Conservation (phyloP, 2,329 filamentous ascomycete species). For the Microascus cirrosus region DNA sequence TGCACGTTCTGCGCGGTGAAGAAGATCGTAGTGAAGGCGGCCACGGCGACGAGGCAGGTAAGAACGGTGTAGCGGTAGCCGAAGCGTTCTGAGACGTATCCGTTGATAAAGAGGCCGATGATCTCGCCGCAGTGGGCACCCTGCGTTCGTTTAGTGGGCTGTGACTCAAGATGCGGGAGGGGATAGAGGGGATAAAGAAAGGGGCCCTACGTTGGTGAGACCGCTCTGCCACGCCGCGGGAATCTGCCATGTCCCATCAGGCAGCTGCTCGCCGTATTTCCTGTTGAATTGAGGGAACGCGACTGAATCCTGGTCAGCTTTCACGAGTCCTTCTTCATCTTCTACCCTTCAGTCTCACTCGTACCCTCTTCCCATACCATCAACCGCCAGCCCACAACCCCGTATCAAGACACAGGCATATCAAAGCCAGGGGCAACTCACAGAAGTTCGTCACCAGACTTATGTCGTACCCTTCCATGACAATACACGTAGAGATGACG, state of each 20-base stretch:
- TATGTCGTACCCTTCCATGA: constrained; percentile 31
- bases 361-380: not conserved
- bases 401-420: not conserved
- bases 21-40: constrained; percentile 30
- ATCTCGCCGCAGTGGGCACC: constrained; percentile 52
- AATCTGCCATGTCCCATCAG: constrained; percentile 21
- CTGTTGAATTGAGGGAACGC: constrained; percentile 14
- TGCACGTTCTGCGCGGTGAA: constrained; percentile 29
- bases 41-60: constrained; percentile 23
- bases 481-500: constrained; percentile 21
- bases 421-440: constrained; percentile 38
- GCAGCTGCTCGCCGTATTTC: constrained; percentile 13
- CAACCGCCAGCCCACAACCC: not conserved
- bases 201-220: not conserved
- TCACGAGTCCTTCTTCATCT: not conserved
- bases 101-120: constrained; percentile 45
- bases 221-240: constrained; percentile 38
- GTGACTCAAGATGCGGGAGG: constrained; percentile 22
- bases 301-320: not conserved
- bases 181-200: constrained; percentile 13
- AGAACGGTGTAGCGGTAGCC: constrained; percentile 33
- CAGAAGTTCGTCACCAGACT: constrained; percentile 24
- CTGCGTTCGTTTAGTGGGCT: constrained; percentile 37
- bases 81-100: constrained; percentile 28
- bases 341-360: not conserved